Evolutionary conservation across 2,329 filamentous ascomycete species (phyloP).

Genomic region (Corynespora cassiicola): DNA sequence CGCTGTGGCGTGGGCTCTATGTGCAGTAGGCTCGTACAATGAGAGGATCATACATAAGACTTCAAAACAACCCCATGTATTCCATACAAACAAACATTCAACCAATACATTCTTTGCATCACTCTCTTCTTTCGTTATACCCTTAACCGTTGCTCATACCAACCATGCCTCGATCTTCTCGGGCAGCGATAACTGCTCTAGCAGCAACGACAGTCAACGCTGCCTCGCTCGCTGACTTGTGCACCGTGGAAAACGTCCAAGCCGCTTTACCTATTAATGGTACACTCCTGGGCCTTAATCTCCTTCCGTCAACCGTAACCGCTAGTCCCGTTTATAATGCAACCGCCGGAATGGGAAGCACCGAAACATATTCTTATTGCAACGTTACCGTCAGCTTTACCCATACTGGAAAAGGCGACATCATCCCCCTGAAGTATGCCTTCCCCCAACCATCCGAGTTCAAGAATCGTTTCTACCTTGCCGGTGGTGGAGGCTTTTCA

Average conservation of each 20-base stretch:
- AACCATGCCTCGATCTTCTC: slow-evolving; percentile 13
- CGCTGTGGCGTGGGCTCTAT: no score
- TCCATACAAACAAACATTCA: no score
- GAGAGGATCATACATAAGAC: no score
- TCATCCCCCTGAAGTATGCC: slow-evolving; percentile 42
- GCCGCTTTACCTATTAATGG: slow-evolving; percentile 22
- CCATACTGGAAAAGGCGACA: slow-evolving; percentile 45
- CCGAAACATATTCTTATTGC: slow-evolving; percentile 45
- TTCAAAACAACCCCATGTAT: no score
- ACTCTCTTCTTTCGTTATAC: no score
- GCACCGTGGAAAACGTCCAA: slow-evolving; percentile 24
- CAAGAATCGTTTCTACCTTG: slow-evolving; percentile 55
- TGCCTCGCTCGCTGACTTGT: slow-evolving; percentile 7
- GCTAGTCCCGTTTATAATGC: slow-evolving; percentile 41
- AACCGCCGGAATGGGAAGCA: slow-evolving; percentile 24
- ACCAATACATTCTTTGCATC: no score
- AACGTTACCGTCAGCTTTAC: slow-evolving; percentile 56
- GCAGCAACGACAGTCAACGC: slow-evolving; percentile 1
- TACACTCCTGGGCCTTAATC: slow-evolving; percentile 40
- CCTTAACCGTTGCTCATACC: not conserved
- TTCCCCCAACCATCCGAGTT: slow-evolving; percentile 52
- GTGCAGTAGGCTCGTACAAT: no score
- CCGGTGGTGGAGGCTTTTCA: slow-evolving; percentile 54
- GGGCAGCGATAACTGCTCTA: slow-evolving; percentile 8
- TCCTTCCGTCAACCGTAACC: slow-evolving; percentile 47